Evolutionary conservation across 1,284 basidiomycete genomes (phyloP), one percentile per base, ranked within the genome.

Genomic region (Puccinia novopanici): DNA sequence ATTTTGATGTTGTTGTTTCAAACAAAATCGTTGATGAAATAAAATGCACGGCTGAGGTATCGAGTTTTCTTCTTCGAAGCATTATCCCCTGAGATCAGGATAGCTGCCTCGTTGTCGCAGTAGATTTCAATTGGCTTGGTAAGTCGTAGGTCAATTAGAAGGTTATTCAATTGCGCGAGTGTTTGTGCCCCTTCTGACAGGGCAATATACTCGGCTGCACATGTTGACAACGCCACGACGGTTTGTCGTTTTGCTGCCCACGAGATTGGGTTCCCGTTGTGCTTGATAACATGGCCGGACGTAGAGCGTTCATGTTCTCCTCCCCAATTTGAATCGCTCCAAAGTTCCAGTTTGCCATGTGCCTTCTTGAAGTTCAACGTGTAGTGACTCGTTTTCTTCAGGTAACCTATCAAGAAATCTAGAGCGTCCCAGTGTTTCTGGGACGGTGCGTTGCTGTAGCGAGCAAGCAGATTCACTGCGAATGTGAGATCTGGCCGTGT

Each of bases 291-390:
- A 40, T 30, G 30, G 12, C 75, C 75, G 17, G 52, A 54, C 2
- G 61, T 59, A 30, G 57, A 54, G 2, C 45, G 27, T 19, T 52
- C 37, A 19, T 73, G 70, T 42, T 77, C 59, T 22, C 75, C 75
- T 13, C 75, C 75, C 75, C 61, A 68, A 30, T 61, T 75, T n/a
- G 75, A 42, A 22, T 76, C 75, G 8, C 37, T 30, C 57, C 61
- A 76, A 5, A 63, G 24, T 19, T 65, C n/a, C n/a, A 76, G 8
- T 1, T n/a, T 2, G 27, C n/a, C 48, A 1, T 12, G 3, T 2
- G 3, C 10, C 0, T 13, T 19, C 12, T 27, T 55, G 19, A 45
- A n/a, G 6, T 27, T 37, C 19, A 63, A 13, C 6, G 24, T 5
- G 0, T 22, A 3, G 13, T 52, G 30, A 1, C 1, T 22, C 0